These are phyloP conservation scores for Trichophyton equinum DNA, from an alignment of 2,329 filamentous ascomycete species.

Conservation along the genomic window DNA sequence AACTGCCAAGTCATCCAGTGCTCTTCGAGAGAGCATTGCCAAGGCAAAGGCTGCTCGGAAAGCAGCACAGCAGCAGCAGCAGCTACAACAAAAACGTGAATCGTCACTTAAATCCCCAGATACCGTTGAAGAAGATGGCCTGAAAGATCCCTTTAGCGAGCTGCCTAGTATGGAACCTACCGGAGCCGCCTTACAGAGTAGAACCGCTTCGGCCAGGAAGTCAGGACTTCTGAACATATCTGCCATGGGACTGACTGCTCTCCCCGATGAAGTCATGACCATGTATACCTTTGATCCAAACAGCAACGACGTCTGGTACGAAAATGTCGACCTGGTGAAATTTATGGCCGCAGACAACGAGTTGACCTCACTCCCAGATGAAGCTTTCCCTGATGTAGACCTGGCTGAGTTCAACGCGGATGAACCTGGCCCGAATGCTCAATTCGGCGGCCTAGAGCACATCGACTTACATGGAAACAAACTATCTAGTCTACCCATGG, in stretches of 20 bases:
- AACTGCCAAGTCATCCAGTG: slow-evolving; percentile 57
- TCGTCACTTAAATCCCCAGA: slow-evolving; percentile 12
- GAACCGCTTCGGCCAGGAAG: slow-evolving; percentile 58
- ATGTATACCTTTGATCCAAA: slow-evolving; percentile 78
- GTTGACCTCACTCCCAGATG: slow-evolving; percentile 58
- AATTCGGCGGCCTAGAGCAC: slow-evolving; percentile 70
- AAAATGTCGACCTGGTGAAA: slow-evolving; percentile 74
- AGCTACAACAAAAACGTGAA: slow-evolving; percentile 17
- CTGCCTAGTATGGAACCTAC: slow-evolving; percentile 44
- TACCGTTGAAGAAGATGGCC: slow-evolving; percentile 32
- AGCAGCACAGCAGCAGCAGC: slow-evolving; percentile 25
- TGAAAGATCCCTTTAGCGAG: slow-evolving; percentile 46
- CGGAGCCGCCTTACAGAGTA: slow-evolving; percentile 57
- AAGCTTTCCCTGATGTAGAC: slow-evolving; percentile 62
- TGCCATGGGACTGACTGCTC: slow-evolving; percentile 63
- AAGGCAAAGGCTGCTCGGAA: slow-evolving; percentile 76
- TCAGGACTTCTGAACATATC: slow-evolving; percentile 81
- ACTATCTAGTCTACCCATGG: slow-evolving; percentile 58
- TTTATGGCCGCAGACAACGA: slow-evolving; percentile 87
- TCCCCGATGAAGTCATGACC: slow-evolving; percentile 69
- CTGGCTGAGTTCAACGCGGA: slow-evolving; percentile 47
- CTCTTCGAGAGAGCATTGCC: slow-evolving; percentile 80
- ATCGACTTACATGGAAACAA: slow-evolving; percentile 80
- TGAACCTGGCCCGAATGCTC: slow-evolving; percentile 55
- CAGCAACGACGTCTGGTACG: slow-evolving; percentile 63